Base-by-base conservation (phyloP, 192 early-diverging fungal species). In the Anaeromyces robustus region DNA sequence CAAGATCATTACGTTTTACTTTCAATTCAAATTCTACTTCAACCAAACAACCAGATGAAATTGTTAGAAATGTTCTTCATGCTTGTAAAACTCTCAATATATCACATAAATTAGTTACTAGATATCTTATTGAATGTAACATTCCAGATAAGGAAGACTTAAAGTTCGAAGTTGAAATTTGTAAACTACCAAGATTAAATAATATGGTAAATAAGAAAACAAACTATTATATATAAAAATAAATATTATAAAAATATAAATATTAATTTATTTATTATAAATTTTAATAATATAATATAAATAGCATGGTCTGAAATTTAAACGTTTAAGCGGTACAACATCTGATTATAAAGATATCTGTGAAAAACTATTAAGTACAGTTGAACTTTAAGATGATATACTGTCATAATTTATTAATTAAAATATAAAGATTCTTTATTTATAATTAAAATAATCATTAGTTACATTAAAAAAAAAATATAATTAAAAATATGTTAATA, bases 1-100 rank as follows among this genome's bases (percentile, higher is more conserved):
- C 90, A 30, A 85, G 90, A 18, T 91, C 90, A 30, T 84, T 91
- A 30, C 80, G 90, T 59, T 91, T 91, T 82, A 91, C 90, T 12
- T 91, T 91, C 85, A 91, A 91, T 82, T 87, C 86, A 26, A 90
- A 87, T 84, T 90, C 90, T 12, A 91, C 90, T 41, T 88, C 87
- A 22, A 85, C 87, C 39, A 88, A 89, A 80, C 87, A 86, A 17
- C 90, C 90, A 19, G 88, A 91, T 41, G 90, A 91, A 28, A 90
- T 91, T 80, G 83, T 89, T 18, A 77, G 82, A 29, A 84, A 87
- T 77, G 89, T 91, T 29, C 77, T 84, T 30, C 78, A 77, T n/a
- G 81, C 86, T 13, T 85, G 87, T 78, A 84, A 84, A 29, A 84
- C 80, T 77, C 80, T 85, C 77, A 84, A 83, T 29, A 84, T 89